Base-by-base conservation (phyloP, 1,284 basidiomycete genomes). In the Kwoniella shivajii region DNA sequence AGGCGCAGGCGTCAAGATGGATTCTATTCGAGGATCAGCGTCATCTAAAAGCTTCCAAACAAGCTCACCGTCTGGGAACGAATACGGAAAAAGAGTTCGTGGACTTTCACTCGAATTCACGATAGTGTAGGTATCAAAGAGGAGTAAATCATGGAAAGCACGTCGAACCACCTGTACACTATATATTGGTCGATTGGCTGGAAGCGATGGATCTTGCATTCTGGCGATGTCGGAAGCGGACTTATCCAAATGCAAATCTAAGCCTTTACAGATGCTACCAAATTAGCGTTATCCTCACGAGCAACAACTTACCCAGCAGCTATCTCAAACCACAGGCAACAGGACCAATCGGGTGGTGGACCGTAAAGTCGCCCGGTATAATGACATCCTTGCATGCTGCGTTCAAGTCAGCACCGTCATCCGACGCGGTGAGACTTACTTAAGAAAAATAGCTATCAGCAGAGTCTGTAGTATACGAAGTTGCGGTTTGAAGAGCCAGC, bases 311-410 rank as follows among this genome's bases (percentile, higher is more conserved):
- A 55, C 53, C 55, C 55, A 14, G 51, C 48, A 14, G 55, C 55
- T 9, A 57, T 44, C 33, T 57, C 55, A 44, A 57, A 57, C 33
- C 50, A 51, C 38, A 57, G 44, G 33, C 55, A 51, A 11, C 47
- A 33, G 18, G 55, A 45, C 39, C 39, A 51, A n/a, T 51, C 55
- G 10, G 41, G 9, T n/a, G 30, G 55, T 10, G 41, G 34, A 13
- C 55, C 48, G 16, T 37, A 29, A 6, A 39, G n/a, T n/a, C 6
- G 39, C 3, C 48, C 47, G 29, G 39, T 50, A 43, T 51, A 44
- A 31, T 51, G 51, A 29, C 48, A 50, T 9, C 55, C 55, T 26
- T 57, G 55, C 22, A 30, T 38, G 20, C 55, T 57, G 27, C 20
- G 18, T n/a, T 20, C 30, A 27, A 27, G 29, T 20, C 31, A 50